Evolutionary conservation across 768 basidiomycete species (phyloP).

Genomic region (Boletales sp.): DNA sequence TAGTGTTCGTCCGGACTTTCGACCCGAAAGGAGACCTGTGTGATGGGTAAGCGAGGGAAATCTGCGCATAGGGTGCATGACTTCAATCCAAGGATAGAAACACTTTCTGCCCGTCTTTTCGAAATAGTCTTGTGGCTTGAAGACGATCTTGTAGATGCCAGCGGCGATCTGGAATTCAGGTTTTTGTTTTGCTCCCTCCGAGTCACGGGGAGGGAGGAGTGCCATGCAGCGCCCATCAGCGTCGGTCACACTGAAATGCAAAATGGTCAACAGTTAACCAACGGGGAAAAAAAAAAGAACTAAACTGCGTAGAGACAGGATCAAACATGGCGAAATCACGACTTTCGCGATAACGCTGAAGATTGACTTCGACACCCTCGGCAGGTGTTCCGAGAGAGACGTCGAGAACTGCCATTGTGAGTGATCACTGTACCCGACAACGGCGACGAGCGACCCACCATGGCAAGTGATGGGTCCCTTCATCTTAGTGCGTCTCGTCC

Average conservation of each 20-base stretch:
- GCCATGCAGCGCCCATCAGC: conserved; percentile 78
- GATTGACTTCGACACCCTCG: conserved; percentile 56
- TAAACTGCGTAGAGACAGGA: conserved; percentile 60
- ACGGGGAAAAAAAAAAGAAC: conserved; percentile 1
- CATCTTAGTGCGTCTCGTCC: conserved; percentile 17
- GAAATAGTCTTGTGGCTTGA: conserved; percentile 83
- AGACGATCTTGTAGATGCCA: conserved; percentile 75
- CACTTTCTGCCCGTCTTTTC: conserved; percentile 55
- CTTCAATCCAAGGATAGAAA: conserved; percentile 93
- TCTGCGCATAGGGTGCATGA: conserved; percentile 27
- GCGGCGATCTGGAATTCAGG: conserved; percentile 43
- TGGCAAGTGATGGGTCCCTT: conserved; percentile 92
- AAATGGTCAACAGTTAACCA: neutral
- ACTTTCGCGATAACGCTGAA: conserved; percentile 49
- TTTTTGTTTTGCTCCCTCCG: conserved; percentile 40
- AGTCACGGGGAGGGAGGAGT: conserved; percentile 58
- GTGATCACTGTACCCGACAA: neutral
- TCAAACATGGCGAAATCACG: conserved; percentile 45
- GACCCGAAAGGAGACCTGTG: conserved; percentile 75
- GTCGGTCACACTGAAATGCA: conserved; percentile 61
- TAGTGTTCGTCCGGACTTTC: conserved; percentile 76
- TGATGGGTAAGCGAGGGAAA: conserved; percentile 7
- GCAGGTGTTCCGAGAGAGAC: conserved; percentile 82
- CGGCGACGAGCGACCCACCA: conserved; percentile 41
- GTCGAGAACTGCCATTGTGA: conserved; percentile 65